These are phyloP conservation scores for Pyricularia sp. DNA, from an alignment of 2,329 filamentous ascomycete species.

Conservation along the genomic window DNA sequence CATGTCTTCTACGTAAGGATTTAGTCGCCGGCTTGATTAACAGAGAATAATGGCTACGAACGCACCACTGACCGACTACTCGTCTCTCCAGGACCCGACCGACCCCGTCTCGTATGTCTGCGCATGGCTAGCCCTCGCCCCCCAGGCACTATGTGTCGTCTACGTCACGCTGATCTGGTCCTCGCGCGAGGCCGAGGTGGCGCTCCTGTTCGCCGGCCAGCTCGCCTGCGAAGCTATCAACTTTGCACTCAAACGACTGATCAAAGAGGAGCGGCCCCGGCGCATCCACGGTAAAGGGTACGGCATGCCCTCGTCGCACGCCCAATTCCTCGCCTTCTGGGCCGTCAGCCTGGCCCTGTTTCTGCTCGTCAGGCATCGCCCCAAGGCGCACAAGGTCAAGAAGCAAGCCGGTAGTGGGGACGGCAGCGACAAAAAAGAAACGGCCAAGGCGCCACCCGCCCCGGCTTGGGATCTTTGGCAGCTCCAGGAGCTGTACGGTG, in stretches of 20 bases:
- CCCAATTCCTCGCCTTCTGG: slow-evolving; percentile 91
- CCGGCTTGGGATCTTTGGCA: background rate
- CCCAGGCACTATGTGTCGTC: slow-evolving; percentile 78
- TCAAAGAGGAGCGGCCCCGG: slow-evolving; percentile 80
- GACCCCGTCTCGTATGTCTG: slow-evolving; percentile 77
- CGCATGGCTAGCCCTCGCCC: slow-evolving; percentile 87
- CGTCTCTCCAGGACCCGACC: slow-evolving; percentile 54
- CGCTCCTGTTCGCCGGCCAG: slow-evolving; percentile 84
- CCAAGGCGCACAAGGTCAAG: slow-evolving; percentile 18
- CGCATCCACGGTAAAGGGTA: slow-evolving; percentile 82
- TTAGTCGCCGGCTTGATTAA: background rate
- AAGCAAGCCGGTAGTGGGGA: background rate
- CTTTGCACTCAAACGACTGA: slow-evolving; percentile 74
- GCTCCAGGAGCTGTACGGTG: slow-evolving; percentile 6
- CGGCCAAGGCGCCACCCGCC: background rate
- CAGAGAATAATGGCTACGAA: background rate
- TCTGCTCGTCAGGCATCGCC: slow-evolving; percentile 65
- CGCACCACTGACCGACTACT: background rate
- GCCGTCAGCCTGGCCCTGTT: slow-evolving; percentile 74
- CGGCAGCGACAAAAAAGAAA: background rate
- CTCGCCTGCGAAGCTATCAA: slow-evolving; percentile 85
- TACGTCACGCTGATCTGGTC: slow-evolving; percentile 87
- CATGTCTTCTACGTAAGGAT: slow-evolving; percentile 86
- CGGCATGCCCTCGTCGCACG: slow-evolving; percentile 90
- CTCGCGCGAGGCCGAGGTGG: slow-evolving; percentile 78